A percentile compares a stretch with the other conserved stretches of the same genome.
phyloP scores from a whole-genome alignment of 352 stramenopile genomes.

The Pythium pectinolyticum region DNA sequence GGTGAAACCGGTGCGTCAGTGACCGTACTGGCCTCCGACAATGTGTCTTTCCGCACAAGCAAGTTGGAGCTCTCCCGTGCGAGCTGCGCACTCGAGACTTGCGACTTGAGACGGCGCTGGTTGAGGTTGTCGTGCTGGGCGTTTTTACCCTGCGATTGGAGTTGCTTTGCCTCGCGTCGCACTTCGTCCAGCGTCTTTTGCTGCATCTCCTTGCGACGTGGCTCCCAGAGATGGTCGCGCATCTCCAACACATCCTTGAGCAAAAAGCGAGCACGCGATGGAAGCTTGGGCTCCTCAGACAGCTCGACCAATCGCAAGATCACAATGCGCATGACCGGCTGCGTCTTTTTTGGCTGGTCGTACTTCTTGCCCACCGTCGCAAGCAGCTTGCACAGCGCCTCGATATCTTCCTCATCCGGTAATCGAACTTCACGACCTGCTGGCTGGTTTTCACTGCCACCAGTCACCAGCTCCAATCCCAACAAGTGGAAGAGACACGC shows the following conservation, averaged over 20 bases:
- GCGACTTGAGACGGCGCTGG: constrained; percentile 70
- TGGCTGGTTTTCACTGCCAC: constrained; percentile 39
- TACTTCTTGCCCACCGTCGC: constrained; percentile 86
- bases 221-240: constrained; percentile 85
- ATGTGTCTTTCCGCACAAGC: constrained; percentile 52
- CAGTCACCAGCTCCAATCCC: constrained; percentile 65
- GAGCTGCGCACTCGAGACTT: constrained; percentile 76
- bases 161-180: constrained; percentile 74
- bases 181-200: constrained; percentile 87
- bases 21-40: constrained; percentile 1
- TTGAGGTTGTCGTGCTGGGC: constrained; percentile 82
- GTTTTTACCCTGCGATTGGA: constrained; percentile 86
- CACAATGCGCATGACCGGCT: constrained; percentile 84
- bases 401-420: constrained; percentile 81
- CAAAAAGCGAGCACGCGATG: constrained; percentile 77
- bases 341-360: constrained; percentile 71
- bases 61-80: constrained; percentile 81
- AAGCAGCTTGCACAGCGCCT: constrained; percentile 87
- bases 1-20: too few relatives aligned
- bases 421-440: constrained; percentile 72
- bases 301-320: constrained; percentile 85
- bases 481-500: constrained; percentile 80
- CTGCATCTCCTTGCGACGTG: constrained; percentile 84
- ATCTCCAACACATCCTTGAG: constrained; percentile 86
- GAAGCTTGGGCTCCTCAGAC: constrained; percentile 65